Conservation (phyloP, 2,329 filamentous ascomycete species). For the Xylariaceae sp. region DNA sequence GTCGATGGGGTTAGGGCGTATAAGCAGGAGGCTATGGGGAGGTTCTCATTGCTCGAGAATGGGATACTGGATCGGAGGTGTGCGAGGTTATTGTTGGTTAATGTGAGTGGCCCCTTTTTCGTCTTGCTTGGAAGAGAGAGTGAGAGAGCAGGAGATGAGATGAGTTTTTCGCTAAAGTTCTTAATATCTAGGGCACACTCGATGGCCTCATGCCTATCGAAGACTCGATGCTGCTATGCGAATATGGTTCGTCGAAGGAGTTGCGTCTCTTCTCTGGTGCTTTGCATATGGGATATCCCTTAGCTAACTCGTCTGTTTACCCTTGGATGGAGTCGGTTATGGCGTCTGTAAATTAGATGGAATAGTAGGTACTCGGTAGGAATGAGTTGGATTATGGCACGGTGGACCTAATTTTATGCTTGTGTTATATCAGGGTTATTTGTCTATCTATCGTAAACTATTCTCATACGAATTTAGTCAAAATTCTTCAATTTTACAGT, state of each 20-base stretch:
- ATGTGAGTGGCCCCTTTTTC: slow-evolving; percentile 38
- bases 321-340: slow-evolving; percentile 60
- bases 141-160: neutral
- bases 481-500: no score
- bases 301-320: slow-evolving; percentile 54
- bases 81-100: slow-evolving; percentile 56
- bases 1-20: slow-evolving; percentile 59
- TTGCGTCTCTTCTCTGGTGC: slow-evolving; percentile 58
- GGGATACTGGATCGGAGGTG: slow-evolving; percentile 54
- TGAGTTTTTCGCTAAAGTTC: neutral
- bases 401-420: no score
- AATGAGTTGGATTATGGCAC: no score
- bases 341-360: slow-evolving; percentile 26
- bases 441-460: no score
- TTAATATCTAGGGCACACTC: slow-evolving; percentile 49
- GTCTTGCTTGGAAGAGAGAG: no score
- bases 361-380: neutral
- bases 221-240: slow-evolving; percentile 61
- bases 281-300: slow-evolving; percentile 66
- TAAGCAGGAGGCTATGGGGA: slow-evolving; percentile 49
- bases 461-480: no score
- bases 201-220: slow-evolving; percentile 67
- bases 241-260: slow-evolving; percentile 63
- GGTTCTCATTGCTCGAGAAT: slow-evolving; percentile 59
- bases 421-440: no score